phyloP scores from a whole-genome alignment of 2,329 filamentous ascomycete species.

The Verticillium zaregamsianum region DNA sequence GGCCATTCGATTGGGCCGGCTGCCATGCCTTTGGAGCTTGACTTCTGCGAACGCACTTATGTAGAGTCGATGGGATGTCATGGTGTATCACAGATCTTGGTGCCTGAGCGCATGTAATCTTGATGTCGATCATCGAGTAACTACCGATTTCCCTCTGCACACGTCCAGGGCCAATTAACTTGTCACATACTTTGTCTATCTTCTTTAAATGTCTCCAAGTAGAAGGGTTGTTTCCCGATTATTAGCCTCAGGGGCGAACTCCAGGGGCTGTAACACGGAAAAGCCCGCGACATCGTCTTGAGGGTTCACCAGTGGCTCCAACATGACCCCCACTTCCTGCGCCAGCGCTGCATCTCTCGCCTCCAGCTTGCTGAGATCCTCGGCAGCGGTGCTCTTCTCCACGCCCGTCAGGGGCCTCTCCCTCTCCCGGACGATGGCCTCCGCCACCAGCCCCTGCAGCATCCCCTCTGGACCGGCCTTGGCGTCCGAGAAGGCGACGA shows the following conservation, averaged over 20 bases:
- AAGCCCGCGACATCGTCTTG: slow-evolving; percentile 1
- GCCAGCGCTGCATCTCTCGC: slow-evolving; percentile 17
- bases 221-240: slow-evolving; percentile 4
- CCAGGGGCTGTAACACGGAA: slow-evolving; percentile 14
- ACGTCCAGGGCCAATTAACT: too few relatives aligned
- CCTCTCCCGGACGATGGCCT: slow-evolving; percentile 21
- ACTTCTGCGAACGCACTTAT: too few relatives aligned
- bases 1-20: background rate
- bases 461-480: slow-evolving; percentile 1
- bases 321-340: slow-evolving; percentile 17
- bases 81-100: too few relatives aligned
- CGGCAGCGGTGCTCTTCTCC: slow-evolving; percentile 19
- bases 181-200: too few relatives aligned
- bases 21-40: too few relatives aligned
- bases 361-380: slow-evolving; percentile 20
- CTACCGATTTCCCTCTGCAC: too few relatives aligned
- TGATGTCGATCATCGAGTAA: too few relatives aligned
- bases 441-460: slow-evolving; percentile 11
- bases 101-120: too few relatives aligned
- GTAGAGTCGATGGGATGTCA: too few relatives aligned
- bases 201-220: background rate
- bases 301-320: slow-evolving; percentile 16
- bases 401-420: slow-evolving; percentile 18
- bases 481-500: slow-evolving; percentile 25
- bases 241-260: slow-evolving; percentile 9